Evolutionary conservation across 768 basidiomycete genomes (phyloP).

Genomic region (Pleurotus ostreatus): DNA sequence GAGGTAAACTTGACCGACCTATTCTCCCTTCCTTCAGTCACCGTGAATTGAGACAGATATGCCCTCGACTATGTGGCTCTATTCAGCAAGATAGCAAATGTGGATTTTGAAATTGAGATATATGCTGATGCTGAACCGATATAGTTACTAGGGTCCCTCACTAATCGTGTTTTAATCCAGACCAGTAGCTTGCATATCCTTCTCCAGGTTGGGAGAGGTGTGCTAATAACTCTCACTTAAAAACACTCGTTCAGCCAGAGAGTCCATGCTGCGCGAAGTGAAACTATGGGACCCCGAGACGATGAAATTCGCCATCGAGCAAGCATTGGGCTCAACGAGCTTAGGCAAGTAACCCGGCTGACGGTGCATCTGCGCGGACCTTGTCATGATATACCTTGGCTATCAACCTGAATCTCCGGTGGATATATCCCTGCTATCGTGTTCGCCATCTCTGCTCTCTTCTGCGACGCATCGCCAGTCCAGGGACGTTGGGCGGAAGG

Average conservation of each 20-base stretch:
- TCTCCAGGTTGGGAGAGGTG: conserved; percentile 33
- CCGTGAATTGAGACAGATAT: conserved; percentile 19
- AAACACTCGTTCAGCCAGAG: too few relatives aligned
- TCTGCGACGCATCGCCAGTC: too few relatives aligned
- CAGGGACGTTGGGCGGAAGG: too few relatives aligned
- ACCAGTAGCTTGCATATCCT: conserved; percentile 71
- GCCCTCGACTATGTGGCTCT: conserved; percentile 72
- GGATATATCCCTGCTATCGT: too few relatives aligned
- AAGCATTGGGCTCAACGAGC: conserved; percentile 49
- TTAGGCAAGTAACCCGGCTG: conserved; percentile 23
- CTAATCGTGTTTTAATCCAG: conserved; percentile 31
- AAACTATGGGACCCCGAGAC: conserved; percentile 61
- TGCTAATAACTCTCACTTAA: too few relatives aligned
- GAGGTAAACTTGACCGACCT: too few relatives aligned
- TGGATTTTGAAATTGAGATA: conserved; percentile 71
- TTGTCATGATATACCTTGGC: too few relatives aligned
- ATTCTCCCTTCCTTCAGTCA: too few relatives aligned
- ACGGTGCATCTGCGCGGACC: conserved; percentile 5
- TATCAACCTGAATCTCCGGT: too few relatives aligned
- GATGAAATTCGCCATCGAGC: conserved; percentile 54
- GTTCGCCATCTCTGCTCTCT: too few relatives aligned
- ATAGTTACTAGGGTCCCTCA: conserved; percentile 73
- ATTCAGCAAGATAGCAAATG: conserved; percentile 82
- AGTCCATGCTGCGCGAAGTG: conserved; percentile 80
- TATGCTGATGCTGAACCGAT: conserved; percentile 78